Evolutionary conservation across 2,329 filamentous ascomycete genomes (phyloP).

Genomic region (Sporothrix inflata): DNA sequence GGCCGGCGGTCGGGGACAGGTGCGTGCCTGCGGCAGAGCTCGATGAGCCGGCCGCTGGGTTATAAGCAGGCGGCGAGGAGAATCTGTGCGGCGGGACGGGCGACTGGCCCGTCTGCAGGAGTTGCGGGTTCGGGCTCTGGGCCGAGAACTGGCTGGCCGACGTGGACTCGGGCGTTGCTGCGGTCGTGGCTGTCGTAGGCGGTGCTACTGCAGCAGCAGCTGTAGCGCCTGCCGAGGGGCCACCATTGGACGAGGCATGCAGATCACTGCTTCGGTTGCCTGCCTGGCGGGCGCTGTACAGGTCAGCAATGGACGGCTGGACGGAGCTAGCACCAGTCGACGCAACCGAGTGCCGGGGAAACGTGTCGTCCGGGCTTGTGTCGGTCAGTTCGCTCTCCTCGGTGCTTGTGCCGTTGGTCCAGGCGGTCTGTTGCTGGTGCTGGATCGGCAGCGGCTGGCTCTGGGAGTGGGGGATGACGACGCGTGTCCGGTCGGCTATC

Average conservation of each 20-base stretch:
- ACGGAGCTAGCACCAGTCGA: slow-evolving; percentile 41
- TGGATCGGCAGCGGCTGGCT: neutral
- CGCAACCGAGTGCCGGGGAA: slow-evolving; percentile 42
- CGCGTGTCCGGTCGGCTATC: slow-evolving; percentile 29
- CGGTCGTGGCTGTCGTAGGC: slow-evolving; percentile 17
- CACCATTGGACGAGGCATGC: neutral
- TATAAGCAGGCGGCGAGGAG: slow-evolving; percentile 66
- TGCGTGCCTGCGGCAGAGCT: slow-evolving; percentile 50
- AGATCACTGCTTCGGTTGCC: slow-evolving; percentile 34
- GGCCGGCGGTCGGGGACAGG: slow-evolving; percentile 56
- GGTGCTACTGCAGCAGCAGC: neutral
- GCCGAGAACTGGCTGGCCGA: slow-evolving; percentile 3
- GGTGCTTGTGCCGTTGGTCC: slow-evolving; percentile 13
- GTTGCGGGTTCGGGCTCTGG: slow-evolving; percentile 12
- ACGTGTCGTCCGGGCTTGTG: slow-evolving; percentile 30
- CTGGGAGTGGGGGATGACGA: neutral
- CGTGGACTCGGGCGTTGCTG: neutral
- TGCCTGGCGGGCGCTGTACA: slow-evolving; percentile 39
- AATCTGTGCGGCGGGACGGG: slow-evolving; percentile 57
- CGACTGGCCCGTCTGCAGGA: neutral
- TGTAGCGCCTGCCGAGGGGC: neutral
- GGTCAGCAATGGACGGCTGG: slow-evolving; percentile 41
- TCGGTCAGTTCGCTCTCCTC: slow-evolving; percentile 25
- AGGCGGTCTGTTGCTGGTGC: neutral
- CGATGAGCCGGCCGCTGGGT: slow-evolving; percentile 42